Conservation (phyloP, 352 stramenopile genomes). For the Globisporangium takayamanum region DNA sequence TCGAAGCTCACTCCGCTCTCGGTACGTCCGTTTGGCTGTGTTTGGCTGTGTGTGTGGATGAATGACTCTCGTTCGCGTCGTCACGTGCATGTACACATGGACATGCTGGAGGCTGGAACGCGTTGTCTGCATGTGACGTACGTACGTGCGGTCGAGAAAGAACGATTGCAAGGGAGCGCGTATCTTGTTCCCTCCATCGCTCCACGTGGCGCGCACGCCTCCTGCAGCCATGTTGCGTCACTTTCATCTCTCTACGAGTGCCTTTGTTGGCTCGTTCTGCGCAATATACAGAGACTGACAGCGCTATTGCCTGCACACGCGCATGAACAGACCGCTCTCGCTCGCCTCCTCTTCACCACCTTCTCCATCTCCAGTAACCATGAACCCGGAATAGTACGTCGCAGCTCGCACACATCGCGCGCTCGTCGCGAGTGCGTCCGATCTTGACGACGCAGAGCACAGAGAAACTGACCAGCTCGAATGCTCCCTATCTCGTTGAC, state of each 20-base stretch:
- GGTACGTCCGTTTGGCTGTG: not conserved
- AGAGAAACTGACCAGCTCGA: not conserved
- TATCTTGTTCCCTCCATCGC: not conserved
- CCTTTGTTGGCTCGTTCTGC: too few species aligned
- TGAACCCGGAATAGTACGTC: conserved; percentile 93
- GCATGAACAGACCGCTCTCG: not conserved
- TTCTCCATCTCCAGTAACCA: conserved; percentile 23
- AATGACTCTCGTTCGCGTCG: not conserved
- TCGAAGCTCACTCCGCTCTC: conserved; percentile 3
- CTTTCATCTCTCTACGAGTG: too few species aligned
- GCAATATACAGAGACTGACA: too few species aligned
- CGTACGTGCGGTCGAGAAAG: not conserved
- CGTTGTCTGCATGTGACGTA: not conserved
- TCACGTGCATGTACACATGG: not conserved
- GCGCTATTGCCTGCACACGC: not conserved
- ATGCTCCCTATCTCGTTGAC: too few species aligned
- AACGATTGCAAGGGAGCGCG: not conserved
- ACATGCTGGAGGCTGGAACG: not conserved
- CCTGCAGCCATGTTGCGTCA: too few species aligned
- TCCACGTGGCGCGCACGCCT: not conserved
- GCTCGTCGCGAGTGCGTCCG: not conserved
- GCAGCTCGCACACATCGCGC: too few species aligned
- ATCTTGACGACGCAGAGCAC: too few species aligned
- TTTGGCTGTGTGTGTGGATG: not conserved
- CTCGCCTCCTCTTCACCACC: not conserved